Conservation (phyloP, 108 stramenopile species). For the Skeletonema potamos region DNA sequence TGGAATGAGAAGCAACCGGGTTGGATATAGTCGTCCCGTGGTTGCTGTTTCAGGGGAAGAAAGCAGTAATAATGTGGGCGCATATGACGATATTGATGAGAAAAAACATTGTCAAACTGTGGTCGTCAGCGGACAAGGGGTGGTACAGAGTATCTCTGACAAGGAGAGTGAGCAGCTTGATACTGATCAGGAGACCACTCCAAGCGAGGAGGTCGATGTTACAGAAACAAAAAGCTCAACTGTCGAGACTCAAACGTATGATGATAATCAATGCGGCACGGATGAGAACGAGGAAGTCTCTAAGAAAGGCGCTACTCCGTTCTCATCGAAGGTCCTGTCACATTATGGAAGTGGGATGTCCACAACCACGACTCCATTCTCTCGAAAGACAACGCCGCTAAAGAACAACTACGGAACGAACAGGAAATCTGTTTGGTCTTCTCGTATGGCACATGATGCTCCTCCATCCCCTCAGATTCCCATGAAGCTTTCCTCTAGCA, state of each 20-base stretch:
- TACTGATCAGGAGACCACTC: not conserved
- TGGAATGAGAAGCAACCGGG: not conserved
- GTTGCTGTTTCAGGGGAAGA: not conserved
- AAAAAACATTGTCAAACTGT: not conserved
- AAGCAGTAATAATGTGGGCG: not conserved
- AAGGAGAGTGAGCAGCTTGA: not conserved
- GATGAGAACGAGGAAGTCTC: not conserved
- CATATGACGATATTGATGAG: not conserved
- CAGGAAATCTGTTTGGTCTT: not conserved
- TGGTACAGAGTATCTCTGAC: not conserved
- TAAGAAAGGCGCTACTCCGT: not conserved
- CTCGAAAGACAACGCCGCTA: slow-evolving; percentile 18
- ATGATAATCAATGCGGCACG: not conserved
- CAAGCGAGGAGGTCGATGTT: not conserved
- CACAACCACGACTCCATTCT: slow-evolving; percentile 12
- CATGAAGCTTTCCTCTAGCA: not conserved
- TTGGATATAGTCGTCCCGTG: not conserved
- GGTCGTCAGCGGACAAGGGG: not conserved
- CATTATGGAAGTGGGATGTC: not conserved
- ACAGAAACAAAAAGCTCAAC: not conserved
- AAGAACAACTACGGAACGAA: slow-evolving; percentile 21
- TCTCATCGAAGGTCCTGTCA: not conserved
- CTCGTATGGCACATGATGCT: not conserved
- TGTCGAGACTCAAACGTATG: not conserved
- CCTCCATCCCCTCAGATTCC: not conserved